Conservation (phyloP, 2,329 filamentous ascomycete species). For the Colletotrichum chrysophilum region DNA sequence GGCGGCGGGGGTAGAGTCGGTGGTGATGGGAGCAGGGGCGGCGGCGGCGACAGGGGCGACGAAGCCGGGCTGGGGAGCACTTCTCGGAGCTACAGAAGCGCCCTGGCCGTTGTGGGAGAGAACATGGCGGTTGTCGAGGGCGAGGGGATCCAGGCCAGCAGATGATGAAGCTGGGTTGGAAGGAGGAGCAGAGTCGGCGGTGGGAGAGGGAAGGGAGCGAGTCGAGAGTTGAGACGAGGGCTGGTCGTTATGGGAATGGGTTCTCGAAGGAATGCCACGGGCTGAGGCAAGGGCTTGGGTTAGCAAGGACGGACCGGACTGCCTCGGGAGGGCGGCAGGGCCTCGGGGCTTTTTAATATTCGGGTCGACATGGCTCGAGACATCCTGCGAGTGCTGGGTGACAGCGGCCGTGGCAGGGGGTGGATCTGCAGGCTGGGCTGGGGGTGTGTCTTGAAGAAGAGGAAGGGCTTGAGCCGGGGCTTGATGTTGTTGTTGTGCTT, state of each 20-base stretch:
- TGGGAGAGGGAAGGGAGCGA: slow-evolving; percentile 4
- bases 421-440: slow-evolving; percentile 19
- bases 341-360: slow-evolving; percentile 53
- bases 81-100: slow-evolving; percentile 41
- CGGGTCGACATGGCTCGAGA: slow-evolving; percentile 38
- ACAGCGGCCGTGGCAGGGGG: slow-evolving; percentile 23
- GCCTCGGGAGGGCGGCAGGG: slow-evolving; percentile 42
- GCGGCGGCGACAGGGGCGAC: slow-evolving; percentile 31
- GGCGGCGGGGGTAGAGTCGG: slow-evolving; percentile 27
- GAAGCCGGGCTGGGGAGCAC: slow-evolving; percentile 29
- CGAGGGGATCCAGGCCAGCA: slow-evolving; percentile 27
- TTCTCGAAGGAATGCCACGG: slow-evolving; percentile 48
- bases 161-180: neutral
- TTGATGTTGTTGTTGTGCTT: neutral
- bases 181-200: neutral
- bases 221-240: neutral
- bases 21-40: slow-evolving; percentile 31
- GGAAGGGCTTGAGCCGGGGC: slow-evolving; percentile 25
- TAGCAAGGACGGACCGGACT: slow-evolving; percentile 59
- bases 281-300: slow-evolving; percentile 64
- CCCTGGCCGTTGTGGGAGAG: slow-evolving; percentile 36
- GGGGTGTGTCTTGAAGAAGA: slow-evolving; percentile 23
- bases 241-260: slow-evolving; percentile 14
- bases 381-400: slow-evolving; percentile 22
- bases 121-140: slow-evolving; percentile 33